Conservation (phyloP, 2,329 filamentous ascomycete genomes). For the Arthrobotrys musiformis region DNA sequence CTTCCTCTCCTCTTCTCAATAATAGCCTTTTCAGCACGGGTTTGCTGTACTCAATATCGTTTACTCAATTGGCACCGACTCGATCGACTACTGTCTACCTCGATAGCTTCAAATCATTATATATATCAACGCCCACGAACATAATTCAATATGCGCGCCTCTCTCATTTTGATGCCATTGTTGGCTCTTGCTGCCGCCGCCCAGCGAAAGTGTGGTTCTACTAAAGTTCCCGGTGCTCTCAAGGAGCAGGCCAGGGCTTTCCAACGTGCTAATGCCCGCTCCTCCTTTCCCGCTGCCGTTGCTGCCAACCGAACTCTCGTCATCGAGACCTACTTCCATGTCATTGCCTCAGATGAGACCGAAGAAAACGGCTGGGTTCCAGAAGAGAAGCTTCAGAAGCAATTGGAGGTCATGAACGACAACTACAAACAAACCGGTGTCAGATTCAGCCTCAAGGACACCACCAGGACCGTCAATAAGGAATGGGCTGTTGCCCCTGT, state of each 20-base stretch:
- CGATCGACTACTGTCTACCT: conserved; percentile 16
- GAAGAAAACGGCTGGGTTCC: conserved; percentile 53
- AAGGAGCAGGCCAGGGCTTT: conserved; percentile 49
- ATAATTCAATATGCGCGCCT: conserved; percentile 51
- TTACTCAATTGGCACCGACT: neutral
- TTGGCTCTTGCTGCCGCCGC: conserved; percentile 47
- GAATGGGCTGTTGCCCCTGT: conserved; percentile 63
- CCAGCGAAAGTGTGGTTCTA: conserved; percentile 43
- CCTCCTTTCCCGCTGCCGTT: conserved; percentile 3
- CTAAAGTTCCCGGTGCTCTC: conserved; percentile 40
- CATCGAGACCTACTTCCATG: conserved; percentile 60
- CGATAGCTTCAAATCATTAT: neutral
- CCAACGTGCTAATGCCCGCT: conserved; percentile 43
- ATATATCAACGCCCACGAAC: neutral
- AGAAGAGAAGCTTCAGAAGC: conserved; percentile 62
- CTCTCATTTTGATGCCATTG: conserved; percentile 50
- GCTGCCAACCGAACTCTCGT: conserved; percentile 45
- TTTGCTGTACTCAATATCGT: conserved; percentile 17
- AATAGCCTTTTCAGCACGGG: conserved; percentile 14
- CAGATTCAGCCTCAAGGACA: conserved; percentile 65
- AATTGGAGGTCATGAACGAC: conserved; percentile 66
- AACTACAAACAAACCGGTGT: conserved; percentile 65
- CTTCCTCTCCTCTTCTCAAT: conserved; percentile 14
- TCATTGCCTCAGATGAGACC: conserved; percentile 60
- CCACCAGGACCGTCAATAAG: conserved; percentile 66